Percentiles rank a stretch among this genome's conserved stretches.
phyloP scores from a whole-genome alignment of 208 protist species.

The Leptomonas pyrrhocoris region DNA sequence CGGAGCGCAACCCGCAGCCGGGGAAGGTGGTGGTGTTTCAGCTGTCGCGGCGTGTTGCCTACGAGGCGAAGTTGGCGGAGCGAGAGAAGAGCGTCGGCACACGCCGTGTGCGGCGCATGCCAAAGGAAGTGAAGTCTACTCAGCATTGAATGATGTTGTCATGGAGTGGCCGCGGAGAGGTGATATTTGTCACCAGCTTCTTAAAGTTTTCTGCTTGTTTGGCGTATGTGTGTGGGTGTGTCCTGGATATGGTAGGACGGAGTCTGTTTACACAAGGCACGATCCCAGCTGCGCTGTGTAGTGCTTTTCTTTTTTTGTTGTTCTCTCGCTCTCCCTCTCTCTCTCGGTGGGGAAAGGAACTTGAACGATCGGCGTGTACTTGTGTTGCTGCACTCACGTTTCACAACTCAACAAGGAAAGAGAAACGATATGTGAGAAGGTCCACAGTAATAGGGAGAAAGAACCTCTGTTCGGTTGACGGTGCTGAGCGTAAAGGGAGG shows the following conservation, averaged over 20 bases:
- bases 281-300: no score
- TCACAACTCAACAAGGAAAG: neutral
- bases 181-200: neutral
- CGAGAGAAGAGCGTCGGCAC: conserved; percentile 45
- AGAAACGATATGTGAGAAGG: neutral
- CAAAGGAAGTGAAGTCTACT: conserved; percentile 31
- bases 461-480: no score
- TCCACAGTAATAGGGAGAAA: no score
- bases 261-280: no score
- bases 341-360: no score
- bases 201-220: neutral
- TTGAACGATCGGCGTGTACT: neutral
- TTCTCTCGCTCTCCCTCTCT: no score
- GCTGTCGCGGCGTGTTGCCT: conserved; percentile 73
- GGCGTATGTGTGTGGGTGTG: no score
- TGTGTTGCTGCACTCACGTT: neutral
- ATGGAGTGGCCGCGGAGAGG: no score
- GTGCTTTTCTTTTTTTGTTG: no score
- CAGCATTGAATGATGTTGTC: conserved; percentile 15
- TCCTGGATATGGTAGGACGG: no score
- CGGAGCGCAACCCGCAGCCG: conserved; percentile 72
- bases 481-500: no score
- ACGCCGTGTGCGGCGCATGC: conserved; percentile 48
- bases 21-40: conserved; percentile 71
- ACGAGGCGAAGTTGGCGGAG: conserved; percentile 73